Conservation (phyloP, 106 monocot species). For the Chionographis japonica region DNA sequence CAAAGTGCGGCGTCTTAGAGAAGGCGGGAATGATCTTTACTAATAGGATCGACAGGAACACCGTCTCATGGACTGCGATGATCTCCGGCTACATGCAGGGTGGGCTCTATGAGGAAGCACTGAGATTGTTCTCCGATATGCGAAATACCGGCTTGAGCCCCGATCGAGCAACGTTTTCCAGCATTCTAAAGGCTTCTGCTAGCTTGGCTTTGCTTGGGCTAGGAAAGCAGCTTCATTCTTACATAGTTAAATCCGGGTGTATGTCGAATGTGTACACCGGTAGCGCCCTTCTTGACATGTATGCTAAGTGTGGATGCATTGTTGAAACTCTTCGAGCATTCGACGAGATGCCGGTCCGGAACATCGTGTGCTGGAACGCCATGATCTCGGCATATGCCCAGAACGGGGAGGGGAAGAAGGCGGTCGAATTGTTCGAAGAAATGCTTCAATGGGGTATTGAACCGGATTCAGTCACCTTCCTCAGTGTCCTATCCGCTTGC, state of each 20-base stretch:
- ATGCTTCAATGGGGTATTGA: constrained; percentile 37
- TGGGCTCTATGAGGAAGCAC: constrained; percentile 53
- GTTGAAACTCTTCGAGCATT: constrained; percentile 40
- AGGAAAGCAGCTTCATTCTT: constrained; percentile 72
- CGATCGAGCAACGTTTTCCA: constrained; percentile 64
- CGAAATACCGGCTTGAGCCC: constrained; percentile 34
- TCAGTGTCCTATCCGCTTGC: constrained; percentile 68
- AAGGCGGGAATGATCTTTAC: constrained; percentile 46
- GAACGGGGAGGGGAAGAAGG: constrained; percentile 57
- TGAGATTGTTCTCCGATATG: constrained; percentile 58
- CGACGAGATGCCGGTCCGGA: constrained; percentile 49
- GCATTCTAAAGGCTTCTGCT: constrained; percentile 52
- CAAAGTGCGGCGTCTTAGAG: constrained; percentile 58
- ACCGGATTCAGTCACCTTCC: constrained; percentile 66
- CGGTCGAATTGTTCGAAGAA: constrained; percentile 44
- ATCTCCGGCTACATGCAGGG: constrained; percentile 68
- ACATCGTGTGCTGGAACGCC: constrained; percentile 81
- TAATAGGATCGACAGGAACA: constrained; percentile 25
- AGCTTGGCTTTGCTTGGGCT: constrained; percentile 42
- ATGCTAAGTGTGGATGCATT: constrained; percentile 86
- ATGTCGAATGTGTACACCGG: constrained; percentile 54
- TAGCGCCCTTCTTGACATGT: constrained; percentile 68
- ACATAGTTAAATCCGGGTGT: constrained; percentile 38
- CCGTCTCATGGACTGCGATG: constrained; percentile 77
- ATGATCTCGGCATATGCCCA: constrained; percentile 78